A percentile compares a stretch with the other conserved stretches of the same genome.
phyloP scores from a whole-genome alignment of 2,329 filamentous ascomycete genomes.

The Alternaria alternata region DNA sequence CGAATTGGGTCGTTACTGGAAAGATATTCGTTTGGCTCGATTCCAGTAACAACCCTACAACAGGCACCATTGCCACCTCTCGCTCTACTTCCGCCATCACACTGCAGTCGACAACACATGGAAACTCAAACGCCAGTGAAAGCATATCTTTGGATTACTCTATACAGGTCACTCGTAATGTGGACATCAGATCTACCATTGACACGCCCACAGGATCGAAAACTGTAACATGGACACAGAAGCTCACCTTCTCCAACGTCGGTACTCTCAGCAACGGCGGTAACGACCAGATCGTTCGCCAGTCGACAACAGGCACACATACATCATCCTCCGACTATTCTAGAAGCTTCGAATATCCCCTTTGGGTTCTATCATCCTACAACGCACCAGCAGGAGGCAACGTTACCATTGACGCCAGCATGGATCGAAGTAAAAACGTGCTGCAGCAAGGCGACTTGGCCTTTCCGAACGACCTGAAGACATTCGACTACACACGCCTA shows the following conservation, averaged over 20 bases:
- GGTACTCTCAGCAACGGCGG: slow-evolving; percentile 65
- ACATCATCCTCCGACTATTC: slow-evolving; percentile 47
- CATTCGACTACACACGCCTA: slow-evolving; percentile 55
- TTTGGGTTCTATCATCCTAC: slow-evolving; percentile 65
- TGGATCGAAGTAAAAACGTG: slow-evolving; percentile 61
- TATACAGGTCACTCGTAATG: slow-evolving; percentile 62
- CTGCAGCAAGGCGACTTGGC: slow-evolving; percentile 56
- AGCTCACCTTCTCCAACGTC: slow-evolving; percentile 63
- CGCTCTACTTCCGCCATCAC: slow-evolving; percentile 57
- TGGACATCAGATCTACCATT: slow-evolving; percentile 64
- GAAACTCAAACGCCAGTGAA: slow-evolving; percentile 62
- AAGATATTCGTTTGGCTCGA: slow-evolving; percentile 84
- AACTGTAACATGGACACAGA: slow-evolving; percentile 65
- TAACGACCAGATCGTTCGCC: slow-evolving; percentile 61
- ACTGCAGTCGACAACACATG: slow-evolving; percentile 60
- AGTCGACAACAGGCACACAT: slow-evolving; percentile 61
- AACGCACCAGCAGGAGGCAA: slow-evolving; percentile 51
- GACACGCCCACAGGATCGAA: slow-evolving; percentile 57
- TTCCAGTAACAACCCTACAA: slow-evolving; percentile 60
- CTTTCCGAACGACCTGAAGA: slow-evolving; percentile 69
- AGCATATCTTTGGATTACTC: slow-evolving; percentile 66
- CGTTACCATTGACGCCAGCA: slow-evolving; percentile 56
- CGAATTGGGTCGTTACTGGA: slow-evolving; percentile 77
- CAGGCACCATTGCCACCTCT: slow-evolving; percentile 53
- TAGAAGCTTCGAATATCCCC: slow-evolving; percentile 65